These are phyloP conservation scores for Penicillium taxi DNA, from an alignment of 495 filamentous ascomycete species.

Conservation along the genomic window DNA sequence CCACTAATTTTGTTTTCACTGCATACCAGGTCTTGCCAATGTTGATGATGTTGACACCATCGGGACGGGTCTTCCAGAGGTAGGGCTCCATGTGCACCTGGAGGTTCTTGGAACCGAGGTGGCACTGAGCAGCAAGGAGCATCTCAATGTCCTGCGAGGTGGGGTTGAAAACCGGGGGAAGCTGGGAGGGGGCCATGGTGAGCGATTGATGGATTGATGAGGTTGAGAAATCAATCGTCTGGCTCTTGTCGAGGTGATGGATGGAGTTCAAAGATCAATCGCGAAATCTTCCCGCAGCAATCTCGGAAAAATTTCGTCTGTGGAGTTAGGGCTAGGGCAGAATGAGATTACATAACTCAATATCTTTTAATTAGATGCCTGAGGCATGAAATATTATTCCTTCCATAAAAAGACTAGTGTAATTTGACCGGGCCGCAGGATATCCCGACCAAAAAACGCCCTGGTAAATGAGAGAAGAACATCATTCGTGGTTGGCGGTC, in stretches of 20 bases:
- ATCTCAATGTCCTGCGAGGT: constrained; percentile 93
- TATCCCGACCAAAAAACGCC: constrained; percentile 27
- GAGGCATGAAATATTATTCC: constrained; percentile 1
- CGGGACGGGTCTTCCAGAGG: constrained; percentile 96
- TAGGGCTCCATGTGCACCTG: constrained; percentile 99
- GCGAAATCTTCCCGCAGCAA: constrained; percentile 26
- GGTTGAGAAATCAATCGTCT: constrained; percentile 48
- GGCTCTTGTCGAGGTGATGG: constrained; percentile 43
- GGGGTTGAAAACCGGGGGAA: constrained; percentile 82
- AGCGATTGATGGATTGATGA: constrained; percentile 48
- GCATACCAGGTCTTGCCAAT: constrained; percentile 99
- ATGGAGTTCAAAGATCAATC: constrained; percentile 30
- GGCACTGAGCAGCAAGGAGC: constrained; percentile 91
- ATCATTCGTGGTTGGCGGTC: constrained; percentile 12
- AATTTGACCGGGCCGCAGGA: constrained; percentile 16
- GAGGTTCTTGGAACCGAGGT: constrained; percentile 97
- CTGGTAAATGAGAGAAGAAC: constrained; percentile 24
- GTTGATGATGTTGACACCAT: constrained; percentile 97
- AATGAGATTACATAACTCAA: constrained; percentile 5
- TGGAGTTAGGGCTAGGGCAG: constrained; percentile 36
- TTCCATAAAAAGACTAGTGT: constrained; percentile 24
- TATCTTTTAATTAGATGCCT: constrained; percentile 1
- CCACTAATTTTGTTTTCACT: not conserved
- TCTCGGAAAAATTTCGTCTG: constrained; percentile 35
- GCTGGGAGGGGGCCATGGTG: constrained; percentile 90